Base-by-base conservation (phyloP, 2,329 filamentous ascomycete species). In the Fusarium sp. region DNA sequence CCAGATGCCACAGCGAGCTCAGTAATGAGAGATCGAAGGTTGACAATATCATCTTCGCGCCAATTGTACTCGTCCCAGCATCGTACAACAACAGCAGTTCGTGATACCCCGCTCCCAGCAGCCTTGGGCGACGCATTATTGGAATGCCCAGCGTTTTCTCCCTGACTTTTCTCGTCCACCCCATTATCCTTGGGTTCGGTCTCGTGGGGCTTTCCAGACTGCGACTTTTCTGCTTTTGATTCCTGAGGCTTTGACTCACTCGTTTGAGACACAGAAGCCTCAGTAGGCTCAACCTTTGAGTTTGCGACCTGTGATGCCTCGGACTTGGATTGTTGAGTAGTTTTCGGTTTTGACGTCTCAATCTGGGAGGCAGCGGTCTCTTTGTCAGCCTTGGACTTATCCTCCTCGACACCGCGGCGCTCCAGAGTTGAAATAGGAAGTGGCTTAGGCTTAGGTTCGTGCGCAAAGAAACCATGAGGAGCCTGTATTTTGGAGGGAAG, bases 1-100 rank as follows among this genome's bases (percentile, higher is more conserved):
- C 94, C 94, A 10, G 94, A 95, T 58, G 93, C 91, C 63, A 98
- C 85, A 3, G 91, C 89, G 17, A 97, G 86, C 81, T 98, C 95
- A 28, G 92, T 90, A 78, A 98, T 94, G 82, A 98, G 90, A 38
- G 95, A 92, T 36, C 95, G 92, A 41, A 98, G 83, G 78, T 94
- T 94, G 81, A 95, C 90, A 55, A 96, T 87, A 78, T 96, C 94
- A 77, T 97, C 93, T 47, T 93, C 89, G 15, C 90, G 90, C 87
- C 94, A 98, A 14, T 90, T 77, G 75, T 93, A 97, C 75, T 93
- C 92, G 74, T 92, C 90, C 93, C 94, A 98, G 56, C 93, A 92
- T 31, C 95, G 90, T 31, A 98, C 89, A 3, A 98, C 89, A 11
- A 98, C 87, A 6, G 94, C 95, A 2, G 93, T 96, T 36, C 83